phyloP scores from a whole-genome alignment of 768 basidiomycete genomes.

The Suillus paluster region DNA sequence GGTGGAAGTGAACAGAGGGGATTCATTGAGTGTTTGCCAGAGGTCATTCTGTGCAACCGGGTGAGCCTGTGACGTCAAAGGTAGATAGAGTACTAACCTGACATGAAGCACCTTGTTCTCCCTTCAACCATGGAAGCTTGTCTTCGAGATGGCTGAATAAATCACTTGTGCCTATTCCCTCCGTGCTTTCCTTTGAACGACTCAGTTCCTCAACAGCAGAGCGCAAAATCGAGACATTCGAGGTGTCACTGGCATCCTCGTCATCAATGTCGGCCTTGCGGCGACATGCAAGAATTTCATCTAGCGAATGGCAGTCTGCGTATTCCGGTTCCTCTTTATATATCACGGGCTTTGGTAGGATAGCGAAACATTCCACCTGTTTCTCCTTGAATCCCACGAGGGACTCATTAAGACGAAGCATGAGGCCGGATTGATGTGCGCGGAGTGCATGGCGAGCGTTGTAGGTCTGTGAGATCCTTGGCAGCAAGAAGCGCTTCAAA shows the following conservation, averaged over 20 bases:
- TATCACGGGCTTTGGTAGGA: slow-evolving; percentile 58
- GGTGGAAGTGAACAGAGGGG: slow-evolving; percentile 52
- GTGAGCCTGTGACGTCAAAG: slow-evolving; percentile 8
- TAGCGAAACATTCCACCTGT: slow-evolving; percentile 58
- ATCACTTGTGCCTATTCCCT: slow-evolving; percentile 57
- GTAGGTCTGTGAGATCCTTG: slow-evolving; percentile 61
- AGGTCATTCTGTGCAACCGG: slow-evolving; percentile 44
- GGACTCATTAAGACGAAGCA: slow-evolving; percentile 58
- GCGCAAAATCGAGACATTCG: slow-evolving; percentile 61
- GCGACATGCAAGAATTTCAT: slow-evolving; percentile 38
- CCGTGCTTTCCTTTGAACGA: slow-evolving; percentile 37
- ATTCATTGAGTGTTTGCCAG: slow-evolving; percentile 61
- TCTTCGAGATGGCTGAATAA: slow-evolving; percentile 62
- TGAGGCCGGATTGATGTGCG: slow-evolving; percentile 60
- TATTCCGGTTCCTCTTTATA: slow-evolving; percentile 53
- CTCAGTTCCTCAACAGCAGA: slow-evolving; percentile 60
- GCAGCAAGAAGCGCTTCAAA: slow-evolving; percentile 67
- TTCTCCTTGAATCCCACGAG: slow-evolving; percentile 56
- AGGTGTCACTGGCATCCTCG: slow-evolving; percentile 37
- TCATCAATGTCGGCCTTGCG: slow-evolving; percentile 1
- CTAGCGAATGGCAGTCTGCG: slow-evolving; percentile 48
- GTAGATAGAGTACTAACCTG: slow-evolving; percentile 48
- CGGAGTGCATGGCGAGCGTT: slow-evolving; percentile 65
- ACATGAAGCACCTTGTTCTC: slow-evolving; percentile 53
- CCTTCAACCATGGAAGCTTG: slow-evolving; percentile 60